Conservation (phyloP, 768 basidiomycete genomes). For the Phlebiopsis flavidoalba region DNA sequence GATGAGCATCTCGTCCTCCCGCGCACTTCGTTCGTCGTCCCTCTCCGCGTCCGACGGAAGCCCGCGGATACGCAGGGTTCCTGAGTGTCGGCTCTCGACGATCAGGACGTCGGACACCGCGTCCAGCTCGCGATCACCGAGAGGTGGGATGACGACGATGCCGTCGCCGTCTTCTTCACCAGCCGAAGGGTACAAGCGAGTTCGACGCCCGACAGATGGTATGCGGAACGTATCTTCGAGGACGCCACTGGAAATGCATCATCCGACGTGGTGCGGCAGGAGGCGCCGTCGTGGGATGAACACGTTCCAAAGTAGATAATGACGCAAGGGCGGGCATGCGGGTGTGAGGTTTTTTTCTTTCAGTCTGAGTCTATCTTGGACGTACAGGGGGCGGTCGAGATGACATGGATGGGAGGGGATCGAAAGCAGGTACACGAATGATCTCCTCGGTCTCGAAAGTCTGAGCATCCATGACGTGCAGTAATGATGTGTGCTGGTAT, state of each 20-base stretch:
- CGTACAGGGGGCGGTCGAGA: conserved; percentile 5
- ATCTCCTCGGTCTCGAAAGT: conserved; percentile 80
- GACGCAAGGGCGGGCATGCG: conserved; percentile 6
- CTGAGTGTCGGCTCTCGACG: conserved; percentile 43
- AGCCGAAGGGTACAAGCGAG: conserved; percentile 11
- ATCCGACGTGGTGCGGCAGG: conserved; percentile 17
- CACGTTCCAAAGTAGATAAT: neutral
- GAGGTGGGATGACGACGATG: conserved; percentile 48
- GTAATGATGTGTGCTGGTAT: conserved; percentile 66
- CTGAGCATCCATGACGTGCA: conserved; percentile 83
- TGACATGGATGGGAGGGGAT: conserved; percentile 1
- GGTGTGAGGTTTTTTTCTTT: no score
- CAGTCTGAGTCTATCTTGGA: conserved; percentile 10
- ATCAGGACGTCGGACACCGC: conserved; percentile 53
- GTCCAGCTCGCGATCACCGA: conserved; percentile 52
- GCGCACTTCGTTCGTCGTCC: conserved; percentile 24
- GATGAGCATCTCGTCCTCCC: conserved; percentile 41
- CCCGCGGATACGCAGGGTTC: conserved; percentile 20
- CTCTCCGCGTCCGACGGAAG: conserved; percentile 11
- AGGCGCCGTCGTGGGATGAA: neutral
- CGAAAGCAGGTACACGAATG: conserved; percentile 48
- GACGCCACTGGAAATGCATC: conserved; percentile 29
- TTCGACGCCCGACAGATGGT: conserved; percentile 14
- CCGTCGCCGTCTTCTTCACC: conserved; percentile 40
- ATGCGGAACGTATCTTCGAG: conserved; percentile 54